phyloP scores from a whole-genome alignment of 2,329 filamentous ascomycete species.

The Xylariaceae sp. region DNA sequence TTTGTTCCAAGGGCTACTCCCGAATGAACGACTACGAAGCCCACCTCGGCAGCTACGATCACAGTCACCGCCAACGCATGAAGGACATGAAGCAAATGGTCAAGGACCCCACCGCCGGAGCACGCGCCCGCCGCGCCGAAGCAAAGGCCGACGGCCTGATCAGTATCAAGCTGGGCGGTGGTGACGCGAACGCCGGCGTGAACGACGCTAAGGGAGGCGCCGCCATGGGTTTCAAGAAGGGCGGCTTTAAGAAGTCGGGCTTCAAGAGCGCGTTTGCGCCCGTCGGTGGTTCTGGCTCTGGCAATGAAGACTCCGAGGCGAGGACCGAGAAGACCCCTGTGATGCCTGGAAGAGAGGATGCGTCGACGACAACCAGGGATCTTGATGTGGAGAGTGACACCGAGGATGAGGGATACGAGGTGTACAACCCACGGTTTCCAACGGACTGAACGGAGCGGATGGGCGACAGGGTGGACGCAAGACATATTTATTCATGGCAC shows the following conservation, averaged over 20 bases:
- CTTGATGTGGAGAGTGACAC: slow-evolving; percentile 55
- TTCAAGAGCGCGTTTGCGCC: slow-evolving; percentile 73
- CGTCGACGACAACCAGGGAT: slow-evolving; percentile 21
- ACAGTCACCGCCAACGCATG: slow-evolving; percentile 86
- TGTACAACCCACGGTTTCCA: slow-evolving; percentile 59
- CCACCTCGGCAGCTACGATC: slow-evolving; percentile 90
- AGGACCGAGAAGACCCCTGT: slow-evolving; percentile 34
- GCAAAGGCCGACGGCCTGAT: slow-evolving; percentile 66
- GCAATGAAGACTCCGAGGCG: slow-evolving; percentile 41
- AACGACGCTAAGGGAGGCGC: slow-evolving; percentile 28
- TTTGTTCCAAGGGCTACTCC: slow-evolving; percentile 91
- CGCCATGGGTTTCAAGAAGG: slow-evolving; percentile 56
- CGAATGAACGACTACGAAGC: slow-evolving; percentile 96
- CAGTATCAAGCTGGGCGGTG: slow-evolving; percentile 56
- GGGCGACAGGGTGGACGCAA: not conserved
- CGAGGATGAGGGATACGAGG: slow-evolving; percentile 67
- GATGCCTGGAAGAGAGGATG: slow-evolving; percentile 25
- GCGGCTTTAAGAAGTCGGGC: slow-evolving; percentile 75
- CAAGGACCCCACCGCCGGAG: slow-evolving; percentile 62
- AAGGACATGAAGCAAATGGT: slow-evolving; percentile 86
- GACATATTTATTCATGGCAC: not conserved
- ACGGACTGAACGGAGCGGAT: slow-evolving; percentile 47
- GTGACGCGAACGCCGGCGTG: slow-evolving; percentile 27
- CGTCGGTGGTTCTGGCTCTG: slow-evolving; percentile 44
- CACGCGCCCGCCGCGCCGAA: slow-evolving; percentile 64